Base-by-base conservation (phyloP, 345 rosid genomes). In the Geranium rotundifolium region DNA sequence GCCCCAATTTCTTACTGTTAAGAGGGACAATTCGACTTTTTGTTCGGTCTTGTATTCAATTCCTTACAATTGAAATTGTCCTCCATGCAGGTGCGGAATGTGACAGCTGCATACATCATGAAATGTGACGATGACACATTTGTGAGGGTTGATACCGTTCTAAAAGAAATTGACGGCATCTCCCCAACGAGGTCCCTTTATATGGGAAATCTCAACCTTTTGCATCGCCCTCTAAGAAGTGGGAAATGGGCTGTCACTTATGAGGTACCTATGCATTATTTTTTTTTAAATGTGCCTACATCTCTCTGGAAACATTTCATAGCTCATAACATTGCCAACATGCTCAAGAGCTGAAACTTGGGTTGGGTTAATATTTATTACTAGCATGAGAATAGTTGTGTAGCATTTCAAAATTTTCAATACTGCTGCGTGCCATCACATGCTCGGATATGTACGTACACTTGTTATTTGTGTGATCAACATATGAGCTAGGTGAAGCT, bases 121-220 rank as follows among this genome's bases (percentile, higher is more conserved):
- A 93, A 93, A 82, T 90, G 99, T 76, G 97, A 90, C 31, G 99
- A 93, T 68, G 99, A 86, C 79, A 90, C 96, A 61, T 90, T 93
- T 78, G 82, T 90, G 31, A 81, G 98, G 72, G 69, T 89, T 37
- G 97, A 85, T 29, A 73, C 84, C n/a, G 87, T 92, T 72, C 69
- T 92, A 84, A 85, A 81, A 80, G 86, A 93, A 80, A 85, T 90
- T 23, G 84, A 81, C 46, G 72, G 85, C 57, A 72, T 85, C 69
- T 71, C 89, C 63, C 67, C 66, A 6, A 77, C 76, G 67, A 82
- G 68, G 66, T 76, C 97, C n/a, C 91, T 93, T 63, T 93, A 93
- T 68, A 93, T 90, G 99, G 97, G 97, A 41, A 93, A 90, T 75
- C 87, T 93, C 66, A 90, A 93, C 67, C 97, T 93, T 64, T 75